Base-by-base conservation (phyloP, 805 yeast species). In the Hanseniaspora nectarophila region DNA sequence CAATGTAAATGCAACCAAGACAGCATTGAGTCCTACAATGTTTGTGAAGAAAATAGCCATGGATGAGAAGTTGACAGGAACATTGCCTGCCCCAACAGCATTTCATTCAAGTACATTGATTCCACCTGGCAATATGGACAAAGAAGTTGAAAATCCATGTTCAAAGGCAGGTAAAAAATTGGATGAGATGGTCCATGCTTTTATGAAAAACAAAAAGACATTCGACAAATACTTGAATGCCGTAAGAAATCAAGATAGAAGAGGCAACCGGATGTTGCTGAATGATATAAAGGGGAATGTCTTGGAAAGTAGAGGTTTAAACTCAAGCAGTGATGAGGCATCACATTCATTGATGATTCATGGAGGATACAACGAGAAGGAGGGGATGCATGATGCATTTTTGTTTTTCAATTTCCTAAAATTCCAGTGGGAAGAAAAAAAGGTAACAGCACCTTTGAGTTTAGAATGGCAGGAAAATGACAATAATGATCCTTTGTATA, bases 61-160 rank as follows among this genome's bases (percentile, higher is more conserved):
- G 34, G n/a, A 42, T 18, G 16, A 42, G 21, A 42, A 31, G n/a
- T 12, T 26, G n/a, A 40, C 43, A 4, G 13, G 18, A n/a, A 1
- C 13, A 12, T 0, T 12, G 5, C 52, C 52, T 4, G 4, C 4
- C 2, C 26, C 45, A 15, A 49, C 46, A 28, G 44, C 53, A 3
- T 42, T 39, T 21, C 53, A 49, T 34, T 49, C 53, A 21, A 26
- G 46, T 7, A 49, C 53, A 26, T 33, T 49, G 15, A 13, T 49
- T 12, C 10, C 15, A 3, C 28, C 44, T 3, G 44, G 34, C 4
- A n/a, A 20, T 2, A 4, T 37, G 21, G 8, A 31, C 15, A 21
- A 37, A 20, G 34, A 35, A 16, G 21, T 12, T 10, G 4, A 8
- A 10, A 32, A 37, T 12, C 3, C 12, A 1, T 46, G 21, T 21